Conservation (phyloP, 140 eudicot genomes). For the Flaveria floridana region DNA sequence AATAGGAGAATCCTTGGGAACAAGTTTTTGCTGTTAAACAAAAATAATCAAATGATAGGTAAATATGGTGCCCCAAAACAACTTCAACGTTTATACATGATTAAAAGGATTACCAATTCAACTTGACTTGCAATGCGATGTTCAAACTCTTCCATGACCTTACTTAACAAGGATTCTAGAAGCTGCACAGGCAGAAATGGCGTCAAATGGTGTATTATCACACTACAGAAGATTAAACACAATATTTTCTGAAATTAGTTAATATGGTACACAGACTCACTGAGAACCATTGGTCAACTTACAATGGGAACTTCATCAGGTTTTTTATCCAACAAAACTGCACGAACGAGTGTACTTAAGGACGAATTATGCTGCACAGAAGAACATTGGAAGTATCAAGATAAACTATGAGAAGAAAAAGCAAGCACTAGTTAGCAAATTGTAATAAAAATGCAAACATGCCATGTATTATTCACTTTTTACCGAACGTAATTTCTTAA, state of each 20-base stretch:
- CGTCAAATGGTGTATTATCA: background rate
- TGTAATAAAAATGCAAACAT: background rate
- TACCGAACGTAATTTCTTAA: background rate
- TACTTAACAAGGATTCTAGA: slow-evolving; percentile 74
- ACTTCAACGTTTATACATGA: background rate
- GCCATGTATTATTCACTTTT: background rate
- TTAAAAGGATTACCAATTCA: slow-evolving; percentile 48
- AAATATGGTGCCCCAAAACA: background rate
- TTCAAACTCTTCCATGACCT: slow-evolving; percentile 93
- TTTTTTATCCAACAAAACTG: slow-evolving; percentile 73
- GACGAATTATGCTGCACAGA: slow-evolving; percentile 71
- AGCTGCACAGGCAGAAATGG: slow-evolving; percentile 48
- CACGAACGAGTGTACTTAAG: slow-evolving; percentile 65
- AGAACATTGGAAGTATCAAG: slow-evolving; percentile 26
- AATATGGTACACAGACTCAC: background rate
- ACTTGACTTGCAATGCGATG: slow-evolving; percentile 62
- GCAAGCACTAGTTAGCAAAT: background rate
- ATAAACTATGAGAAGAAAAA: background rate
- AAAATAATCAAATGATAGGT: background rate
- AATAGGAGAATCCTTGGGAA: slow-evolving; percentile 40
- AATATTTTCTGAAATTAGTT: background rate
- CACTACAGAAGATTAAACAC: background rate
- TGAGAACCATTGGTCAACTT: slow-evolving; percentile 33
- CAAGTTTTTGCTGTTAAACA: slow-evolving; percentile 46
- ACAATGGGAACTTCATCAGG: slow-evolving; percentile 93